Percentiles rank a stretch among this genome's conserved stretches.
Conservation (phyloP, 2,329 filamentous ascomycete species). For the Trematosphaeria pertusa region DNA sequence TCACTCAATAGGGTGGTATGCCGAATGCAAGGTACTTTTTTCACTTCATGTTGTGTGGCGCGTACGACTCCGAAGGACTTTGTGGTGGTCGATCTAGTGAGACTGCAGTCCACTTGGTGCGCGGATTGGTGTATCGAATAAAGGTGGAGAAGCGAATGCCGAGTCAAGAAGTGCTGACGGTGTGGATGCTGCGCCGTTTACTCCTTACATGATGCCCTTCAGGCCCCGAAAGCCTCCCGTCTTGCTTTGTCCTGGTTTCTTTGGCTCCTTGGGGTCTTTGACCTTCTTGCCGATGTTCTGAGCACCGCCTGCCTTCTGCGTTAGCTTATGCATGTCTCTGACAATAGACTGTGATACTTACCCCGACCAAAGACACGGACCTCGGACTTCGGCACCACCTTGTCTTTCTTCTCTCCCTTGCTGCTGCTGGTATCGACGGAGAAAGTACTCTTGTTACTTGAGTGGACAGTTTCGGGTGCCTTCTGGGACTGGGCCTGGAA, state of each 20-base stretch:
- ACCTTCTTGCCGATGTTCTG: slow-evolving; percentile 63
- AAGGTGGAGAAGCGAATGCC: too few relatives aligned
- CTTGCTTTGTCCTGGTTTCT: slow-evolving; percentile 52
- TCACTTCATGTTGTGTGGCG: neutral
- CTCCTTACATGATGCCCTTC: slow-evolving; percentile 47
- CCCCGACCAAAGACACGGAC: slow-evolving; percentile 63
- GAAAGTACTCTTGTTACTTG: slow-evolving; percentile 50
- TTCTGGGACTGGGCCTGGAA: slow-evolving; percentile 25
- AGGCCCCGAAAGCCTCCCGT: slow-evolving; percentile 50
- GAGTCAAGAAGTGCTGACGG: too few relatives aligned
- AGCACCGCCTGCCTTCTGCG: slow-evolving; percentile 52
- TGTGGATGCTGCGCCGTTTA: too few relatives aligned
- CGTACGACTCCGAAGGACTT: neutral
- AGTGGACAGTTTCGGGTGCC: slow-evolving; percentile 27
- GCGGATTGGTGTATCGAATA: too few relatives aligned
- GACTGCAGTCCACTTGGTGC: too few relatives aligned
- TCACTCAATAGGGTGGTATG: neutral
- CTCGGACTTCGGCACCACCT: slow-evolving; percentile 57
- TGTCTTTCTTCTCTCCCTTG: slow-evolving; percentile 50
- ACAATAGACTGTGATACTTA: slow-evolving; percentile 41
- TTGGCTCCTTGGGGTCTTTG: slow-evolving; percentile 55
- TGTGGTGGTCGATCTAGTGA: neutral
- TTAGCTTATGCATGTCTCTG: slow-evolving; percentile 23
- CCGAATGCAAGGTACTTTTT: neutral
- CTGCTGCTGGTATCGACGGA: slow-evolving; percentile 48